A percentile compares a stretch with the other conserved stretches of the same genome.
These are phyloP conservation scores for Cucurbitaria berberidis DNA, from an alignment of 2,329 filamentous ascomycete species.

Conservation along the genomic window DNA sequence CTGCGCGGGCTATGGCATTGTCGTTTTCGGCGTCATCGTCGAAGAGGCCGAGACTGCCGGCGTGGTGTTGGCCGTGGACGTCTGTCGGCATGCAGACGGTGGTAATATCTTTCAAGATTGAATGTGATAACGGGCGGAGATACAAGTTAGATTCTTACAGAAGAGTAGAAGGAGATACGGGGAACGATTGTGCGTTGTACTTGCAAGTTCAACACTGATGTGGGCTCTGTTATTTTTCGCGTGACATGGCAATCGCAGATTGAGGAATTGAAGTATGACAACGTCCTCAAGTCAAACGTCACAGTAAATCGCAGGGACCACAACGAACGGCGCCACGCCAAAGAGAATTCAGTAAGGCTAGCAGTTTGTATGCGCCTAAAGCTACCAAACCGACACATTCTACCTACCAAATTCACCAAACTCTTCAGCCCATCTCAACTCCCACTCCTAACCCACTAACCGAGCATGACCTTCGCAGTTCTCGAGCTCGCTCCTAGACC, in stretches of 20 bases:
- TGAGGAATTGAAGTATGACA: not conserved
- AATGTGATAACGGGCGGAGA: not conserved
- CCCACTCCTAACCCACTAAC: not conserved
- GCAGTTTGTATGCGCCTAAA: too few species aligned
- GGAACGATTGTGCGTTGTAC: not conserved
- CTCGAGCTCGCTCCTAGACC: not conserved
- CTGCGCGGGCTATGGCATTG: not conserved
- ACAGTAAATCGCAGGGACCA: too few species aligned
- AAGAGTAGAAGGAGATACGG: not conserved
- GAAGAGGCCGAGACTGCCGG: slow-evolving; percentile 25
- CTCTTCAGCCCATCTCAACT: not conserved
- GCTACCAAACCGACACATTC: too few species aligned
- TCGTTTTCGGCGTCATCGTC: slow-evolving; percentile 21
- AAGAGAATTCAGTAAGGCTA: too few species aligned
- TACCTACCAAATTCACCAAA: not conserved
- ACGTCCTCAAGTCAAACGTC: not conserved
- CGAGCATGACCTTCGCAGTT: not conserved
- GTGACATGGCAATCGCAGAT: not conserved
- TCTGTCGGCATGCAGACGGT: slow-evolving; percentile 15
- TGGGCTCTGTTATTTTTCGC: not conserved
- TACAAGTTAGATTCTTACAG: not conserved
- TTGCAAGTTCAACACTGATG: not conserved
- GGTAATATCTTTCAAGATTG: too few species aligned
- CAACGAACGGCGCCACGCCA: too few species aligned
- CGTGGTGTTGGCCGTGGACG: slow-evolving; percentile 14